A percentile compares a stretch with the other conserved stretches of the same genome.
phyloP scores from a whole-genome alignment of 495 filamentous ascomycete genomes.

The Wilcoxina mikolae region DNA sequence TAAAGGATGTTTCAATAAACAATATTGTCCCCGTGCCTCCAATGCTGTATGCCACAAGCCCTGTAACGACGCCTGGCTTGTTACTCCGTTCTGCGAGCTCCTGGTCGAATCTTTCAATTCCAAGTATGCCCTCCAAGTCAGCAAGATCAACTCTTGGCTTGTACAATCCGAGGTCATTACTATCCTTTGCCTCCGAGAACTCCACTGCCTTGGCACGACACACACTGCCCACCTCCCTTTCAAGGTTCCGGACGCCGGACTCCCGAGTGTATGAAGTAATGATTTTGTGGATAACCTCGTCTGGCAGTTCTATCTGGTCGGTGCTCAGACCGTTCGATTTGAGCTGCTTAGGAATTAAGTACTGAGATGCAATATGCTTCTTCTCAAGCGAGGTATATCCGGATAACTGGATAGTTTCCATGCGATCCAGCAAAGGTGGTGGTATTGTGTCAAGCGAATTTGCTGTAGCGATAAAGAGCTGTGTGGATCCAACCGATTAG shows the following conservation, averaged over 20 bases:
- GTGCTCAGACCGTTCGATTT: slow-evolving; percentile 58
- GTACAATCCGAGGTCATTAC: slow-evolving; percentile 53
- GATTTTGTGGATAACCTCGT: slow-evolving; percentile 81
- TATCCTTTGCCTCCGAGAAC: slow-evolving; percentile 76
- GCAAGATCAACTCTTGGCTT: slow-evolving; percentile 55
- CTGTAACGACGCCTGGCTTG: slow-evolving; percentile 88
- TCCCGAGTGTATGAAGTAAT: slow-evolving; percentile 94
- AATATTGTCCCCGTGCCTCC: slow-evolving; percentile 91
- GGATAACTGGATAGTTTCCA: slow-evolving; percentile 84
- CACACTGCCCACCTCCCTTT: slow-evolving; percentile 87
- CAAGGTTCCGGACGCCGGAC: slow-evolving; percentile 91
- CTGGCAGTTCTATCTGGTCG: slow-evolving; percentile 56
- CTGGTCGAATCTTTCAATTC: slow-evolving; percentile 87
- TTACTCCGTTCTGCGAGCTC: slow-evolving; percentile 82
- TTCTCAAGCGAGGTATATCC: slow-evolving; percentile 99
- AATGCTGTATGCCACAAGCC: slow-evolving; percentile 87
- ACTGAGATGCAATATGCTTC: slow-evolving; percentile 80
- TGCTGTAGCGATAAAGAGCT: slow-evolving; percentile 92
- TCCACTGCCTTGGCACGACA: slow-evolving; percentile 92
- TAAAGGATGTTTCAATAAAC: slow-evolving; percentile 95
- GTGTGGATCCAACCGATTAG: neutral
- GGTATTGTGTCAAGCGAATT: slow-evolving; percentile 95
- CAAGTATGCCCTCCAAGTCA: slow-evolving; percentile 80
- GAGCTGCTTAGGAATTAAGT: slow-evolving; percentile 90
- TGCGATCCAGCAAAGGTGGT: slow-evolving; percentile 82